Conservation (phyloP, 495 filamentous ascomycete species). For the Hypoxylon cercidicola region DNA sequence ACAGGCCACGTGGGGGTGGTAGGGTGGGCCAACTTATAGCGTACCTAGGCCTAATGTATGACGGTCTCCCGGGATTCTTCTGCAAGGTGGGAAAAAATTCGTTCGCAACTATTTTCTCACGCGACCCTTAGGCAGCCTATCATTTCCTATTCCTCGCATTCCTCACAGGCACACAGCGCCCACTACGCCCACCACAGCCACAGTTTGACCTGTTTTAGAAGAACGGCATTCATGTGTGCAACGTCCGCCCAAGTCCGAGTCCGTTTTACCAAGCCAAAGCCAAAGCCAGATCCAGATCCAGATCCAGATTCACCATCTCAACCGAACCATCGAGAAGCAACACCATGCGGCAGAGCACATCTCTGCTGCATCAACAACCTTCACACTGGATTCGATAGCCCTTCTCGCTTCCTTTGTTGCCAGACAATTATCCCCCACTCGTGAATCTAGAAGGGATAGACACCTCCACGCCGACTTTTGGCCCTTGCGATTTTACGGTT, state of each 20-base stretch:
- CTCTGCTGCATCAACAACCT: slow-evolving; percentile 49
- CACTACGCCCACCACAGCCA: slow-evolving; percentile 1
- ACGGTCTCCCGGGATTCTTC: slow-evolving; percentile 2
- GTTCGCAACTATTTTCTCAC: slow-evolving; percentile 16
- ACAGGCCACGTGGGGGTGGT: slow-evolving; percentile 28
- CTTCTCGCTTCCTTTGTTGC: slow-evolving; percentile 37
- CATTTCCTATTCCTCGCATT: slow-evolving; percentile 12
- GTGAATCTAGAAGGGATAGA: slow-evolving; percentile 60
- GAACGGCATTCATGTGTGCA: slow-evolving; percentile 26
- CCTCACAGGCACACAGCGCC: neutral
- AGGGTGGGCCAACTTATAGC: slow-evolving; percentile 4
- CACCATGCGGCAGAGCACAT: slow-evolving; percentile 47
- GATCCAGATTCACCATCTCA: too few species aligned
- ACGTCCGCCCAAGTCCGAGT: slow-evolving; percentile 22
- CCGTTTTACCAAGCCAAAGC: slow-evolving; percentile 22
- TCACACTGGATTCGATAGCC: slow-evolving; percentile 60
- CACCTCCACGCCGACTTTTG: slow-evolving; percentile 56
- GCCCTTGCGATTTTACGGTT: slow-evolving; percentile 55
- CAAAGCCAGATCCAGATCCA: too few species aligned
- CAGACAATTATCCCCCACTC: slow-evolving; percentile 36
- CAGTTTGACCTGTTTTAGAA: slow-evolving; percentile 13
- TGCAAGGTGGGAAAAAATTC: slow-evolving; percentile 12
- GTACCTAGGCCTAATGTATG: slow-evolving; percentile 6
- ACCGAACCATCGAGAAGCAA: slow-evolving; percentile 36
- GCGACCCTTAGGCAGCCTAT: slow-evolving; percentile 34